phyloP scores from a whole-genome alignment of 1,284 basidiomycete genomes.

The Rhodotorula sp. region DNA sequence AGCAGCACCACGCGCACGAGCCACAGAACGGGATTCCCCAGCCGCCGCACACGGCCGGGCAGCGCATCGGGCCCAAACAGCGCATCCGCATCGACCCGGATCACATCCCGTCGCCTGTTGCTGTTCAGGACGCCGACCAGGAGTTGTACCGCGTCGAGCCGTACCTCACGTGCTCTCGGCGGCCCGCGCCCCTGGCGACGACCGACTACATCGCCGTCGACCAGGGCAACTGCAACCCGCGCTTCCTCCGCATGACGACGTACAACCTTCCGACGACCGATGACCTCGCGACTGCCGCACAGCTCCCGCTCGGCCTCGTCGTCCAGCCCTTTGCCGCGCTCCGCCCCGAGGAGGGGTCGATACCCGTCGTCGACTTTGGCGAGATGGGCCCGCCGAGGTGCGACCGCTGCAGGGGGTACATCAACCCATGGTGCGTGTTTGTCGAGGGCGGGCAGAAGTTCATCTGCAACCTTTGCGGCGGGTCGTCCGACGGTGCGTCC shows the following conservation, averaged over 20 bases:
- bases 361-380: conserved; percentile 70
- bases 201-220: conserved; percentile 88
- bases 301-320: conserved; percentile 79
- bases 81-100: conserved; percentile 83
- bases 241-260: conserved; percentile 66
- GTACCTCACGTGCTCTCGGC: conserved; percentile 73
- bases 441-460: conserved; percentile 80
- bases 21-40: conserved; percentile 46
- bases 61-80: conserved; percentile 59
- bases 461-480: conserved; percentile 89
- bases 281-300: conserved; percentile 76
- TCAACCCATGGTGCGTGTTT: conserved; percentile 94
- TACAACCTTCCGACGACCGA: conserved; percentile 76
- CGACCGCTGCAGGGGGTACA: conserved; percentile 80
- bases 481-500: conserved; percentile 73
- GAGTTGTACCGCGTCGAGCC: conserved; percentile 57
- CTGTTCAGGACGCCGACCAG: conserved; percentile 79
- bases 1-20: background rate
- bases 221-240: conserved; percentile 78
- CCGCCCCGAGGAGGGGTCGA: conserved; percentile 67
- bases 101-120: conserved; percentile 89
- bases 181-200: conserved; percentile 76
- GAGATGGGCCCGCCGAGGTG: conserved; percentile 82
- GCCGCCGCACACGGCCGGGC: conserved; percentile 54
- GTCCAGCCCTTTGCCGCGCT: conserved; percentile 88